Evolutionary conservation across 2,329 filamentous ascomycete species (phyloP).

Genomic region (Diaporthe citriasiana): DNA sequence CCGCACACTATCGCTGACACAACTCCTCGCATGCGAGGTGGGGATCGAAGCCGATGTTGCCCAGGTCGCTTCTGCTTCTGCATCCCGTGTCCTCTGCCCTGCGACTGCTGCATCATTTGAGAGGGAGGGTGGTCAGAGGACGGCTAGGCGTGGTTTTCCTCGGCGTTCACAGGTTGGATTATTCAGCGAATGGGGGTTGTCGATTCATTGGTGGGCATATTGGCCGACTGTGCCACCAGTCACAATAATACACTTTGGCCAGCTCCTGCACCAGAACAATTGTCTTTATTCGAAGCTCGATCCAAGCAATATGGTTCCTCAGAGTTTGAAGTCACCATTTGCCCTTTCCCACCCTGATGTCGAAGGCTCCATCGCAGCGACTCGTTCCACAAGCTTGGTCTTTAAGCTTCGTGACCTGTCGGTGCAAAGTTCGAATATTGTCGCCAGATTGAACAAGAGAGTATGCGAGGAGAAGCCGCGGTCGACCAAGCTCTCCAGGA

Average conservation of each 20-base stretch:
- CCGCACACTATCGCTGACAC: slow-evolving; percentile 47
- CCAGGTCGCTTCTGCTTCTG: slow-evolving; percentile 57
- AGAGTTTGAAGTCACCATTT: slow-evolving; percentile 84
- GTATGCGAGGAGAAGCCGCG: slow-evolving; percentile 79
- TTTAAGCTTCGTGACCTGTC: slow-evolving; percentile 82
- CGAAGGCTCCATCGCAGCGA: slow-evolving; percentile 72
- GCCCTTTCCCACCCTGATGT: slow-evolving; percentile 77
- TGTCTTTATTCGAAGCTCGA: neutral
- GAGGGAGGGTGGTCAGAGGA: slow-evolving; percentile 12
- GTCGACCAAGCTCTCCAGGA: slow-evolving; percentile 77
- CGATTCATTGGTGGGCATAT: neutral
- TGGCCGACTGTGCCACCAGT: slow-evolving; percentile 7
- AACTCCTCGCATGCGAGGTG: slow-evolving; percentile 47
- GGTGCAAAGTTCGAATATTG: slow-evolving; percentile 91
- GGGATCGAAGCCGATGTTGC: slow-evolving; percentile 49
- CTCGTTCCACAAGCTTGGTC: slow-evolving; percentile 75
- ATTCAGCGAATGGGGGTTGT: neutral
- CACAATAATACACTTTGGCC: neutral
- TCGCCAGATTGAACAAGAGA: slow-evolving; percentile 89
- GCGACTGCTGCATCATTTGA: slow-evolving; percentile 55
- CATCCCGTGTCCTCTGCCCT: slow-evolving; percentile 55
- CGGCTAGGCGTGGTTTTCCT: slow-evolving; percentile 16
- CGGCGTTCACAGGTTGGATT: neutral
- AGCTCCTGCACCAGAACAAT: neutral
- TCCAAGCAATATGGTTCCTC: neutral